Evolutionary conservation across 1,284 basidiomycete genomes (phyloP), one percentile per base, ranked within the genome.

Genomic region (Athelia psychrophila): DNA sequence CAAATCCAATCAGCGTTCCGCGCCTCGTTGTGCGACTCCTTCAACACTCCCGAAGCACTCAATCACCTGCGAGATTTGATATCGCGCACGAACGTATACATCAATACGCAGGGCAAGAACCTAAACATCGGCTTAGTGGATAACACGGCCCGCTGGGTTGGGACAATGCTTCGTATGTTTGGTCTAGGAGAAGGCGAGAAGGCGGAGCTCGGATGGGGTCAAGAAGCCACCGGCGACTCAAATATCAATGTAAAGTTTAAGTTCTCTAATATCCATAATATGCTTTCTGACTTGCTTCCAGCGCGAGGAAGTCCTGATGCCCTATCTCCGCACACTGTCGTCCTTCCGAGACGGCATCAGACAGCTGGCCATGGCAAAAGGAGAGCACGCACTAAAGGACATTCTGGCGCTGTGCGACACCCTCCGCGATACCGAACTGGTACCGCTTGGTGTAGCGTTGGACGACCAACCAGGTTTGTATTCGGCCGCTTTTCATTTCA

Each of bases 21-120:
- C 50, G 77, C 74, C n/a, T 92, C 95, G 0, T 84, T 99, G 51
- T 97, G 92, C 72, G 96, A 99, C 70, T 98, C 95, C 1, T 98
- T 99, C 78, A 96, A 99, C 70, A 99, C 96, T 0, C 93, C 95
- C 1, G 78, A 76, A 15, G 96, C 94, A 0, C 72, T 99, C 44
- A 80, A 83, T 58, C 74, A 85, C 50, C 72, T 99, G 13, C 79
- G 92, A 13, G 89, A 95, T 55, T 75, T 98, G 25, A 85, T 99
- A 23, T 90, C 89, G n/a, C 80, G 84, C 50, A 86, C 91, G 16
- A 98, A 98, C 67, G 77, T 94, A 23, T 99, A 98, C 74, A 86
- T 98, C 57, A 88, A 83, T 53, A 62, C 77, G 27, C 79, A 78
- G 32, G 78, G 78, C 30, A 80, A 78, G 60, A 72, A 70, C 33